Evolutionary conservation across 108 stramenopile species (phyloP), one percentile per base, ranked within the genome.

Genomic region (Skeletonema costatum): DNA sequence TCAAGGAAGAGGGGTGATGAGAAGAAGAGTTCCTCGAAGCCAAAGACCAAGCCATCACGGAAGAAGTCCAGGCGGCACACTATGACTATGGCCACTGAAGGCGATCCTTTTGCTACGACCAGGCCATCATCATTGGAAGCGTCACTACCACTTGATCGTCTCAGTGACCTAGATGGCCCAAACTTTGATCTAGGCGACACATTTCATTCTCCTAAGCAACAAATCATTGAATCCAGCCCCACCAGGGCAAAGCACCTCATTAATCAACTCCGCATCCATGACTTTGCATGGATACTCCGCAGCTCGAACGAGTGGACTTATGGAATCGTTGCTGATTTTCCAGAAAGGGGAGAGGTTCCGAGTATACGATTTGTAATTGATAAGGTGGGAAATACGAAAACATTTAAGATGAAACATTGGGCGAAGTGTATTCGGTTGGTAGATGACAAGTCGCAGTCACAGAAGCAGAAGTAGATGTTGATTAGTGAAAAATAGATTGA

Each of bases 311-410:
- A 39, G 19, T 71, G 71, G 71, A 61, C 71, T 10, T 71, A 71
- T 7, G 29, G 39, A 0, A 71, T 71, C 5, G 25, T 71, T 4
- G 17, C 60, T 25, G 60, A 71, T 71, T 60, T 59, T 1, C 71
- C 71, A 1, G 42, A 46, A n/a, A 25, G 39, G 16, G 71, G 71
- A 41, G 60, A 59, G 1, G 60, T 48, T 2, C 29, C 60, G 3
- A 50, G 38, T 16, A 71, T 71, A 12, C 71, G 71, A n/a, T 71
- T 71, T 30, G 70, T 71, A 6, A 25, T 71, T 3, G 70, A 71
- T 41, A 39, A 29, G 17, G 3, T 13, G 21, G 71, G 70, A 6
- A 35, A 39, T 12, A 71, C 70, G 6, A 71, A 44, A 39, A 71
- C 41, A 30, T 25, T 71, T 9, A 61, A 71, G 60, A 31, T 41